These are phyloP conservation scores for Nicotiana benthamiana DNA, from an alignment of 257 asterid species.

Conservation along the genomic window DNA sequence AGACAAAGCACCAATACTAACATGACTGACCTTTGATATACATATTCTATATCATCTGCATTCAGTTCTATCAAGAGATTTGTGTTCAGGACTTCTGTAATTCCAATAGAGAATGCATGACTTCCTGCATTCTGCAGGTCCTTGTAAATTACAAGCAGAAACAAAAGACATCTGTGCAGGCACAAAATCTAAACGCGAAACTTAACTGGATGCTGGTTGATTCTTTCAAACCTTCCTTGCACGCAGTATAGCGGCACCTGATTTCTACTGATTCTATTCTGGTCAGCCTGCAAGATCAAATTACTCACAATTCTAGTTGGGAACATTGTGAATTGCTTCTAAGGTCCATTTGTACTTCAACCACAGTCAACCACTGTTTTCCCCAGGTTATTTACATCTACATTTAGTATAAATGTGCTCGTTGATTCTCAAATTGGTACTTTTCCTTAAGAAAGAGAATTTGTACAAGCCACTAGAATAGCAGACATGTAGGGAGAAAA, in stretches of 20 bases:
- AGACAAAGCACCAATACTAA: neutral
- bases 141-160: conserved; percentile 12
- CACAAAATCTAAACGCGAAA: conserved; percentile 19
- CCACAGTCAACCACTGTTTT: neutral
- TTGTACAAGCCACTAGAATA: neutral
- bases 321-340: neutral
- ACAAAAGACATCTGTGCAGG: conserved; percentile 6
- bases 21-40: conserved; percentile 62
- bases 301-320: neutral
- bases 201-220: conserved; percentile 97
- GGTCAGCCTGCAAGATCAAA: conserved; percentile 63
- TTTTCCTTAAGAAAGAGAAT: neutral
- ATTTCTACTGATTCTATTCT: conserved; percentile 72
- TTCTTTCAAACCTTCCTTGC: conserved; percentile 93
- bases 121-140: conserved; percentile 72
- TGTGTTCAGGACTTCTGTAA: conserved; percentile 83
- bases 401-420: neutral
- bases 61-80: conserved; percentile 83
- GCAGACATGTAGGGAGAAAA: neutral
- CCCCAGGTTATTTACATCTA: neutral
- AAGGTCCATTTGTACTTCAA: neutral
- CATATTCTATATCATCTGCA: conserved; percentile 92
- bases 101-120: conserved; percentile 84
- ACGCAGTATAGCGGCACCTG: conserved; percentile 88
- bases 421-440: neutral